Evolutionary conservation across 768 basidiomycete species (phyloP).

Genomic region (Paxillus involutus): DNA sequence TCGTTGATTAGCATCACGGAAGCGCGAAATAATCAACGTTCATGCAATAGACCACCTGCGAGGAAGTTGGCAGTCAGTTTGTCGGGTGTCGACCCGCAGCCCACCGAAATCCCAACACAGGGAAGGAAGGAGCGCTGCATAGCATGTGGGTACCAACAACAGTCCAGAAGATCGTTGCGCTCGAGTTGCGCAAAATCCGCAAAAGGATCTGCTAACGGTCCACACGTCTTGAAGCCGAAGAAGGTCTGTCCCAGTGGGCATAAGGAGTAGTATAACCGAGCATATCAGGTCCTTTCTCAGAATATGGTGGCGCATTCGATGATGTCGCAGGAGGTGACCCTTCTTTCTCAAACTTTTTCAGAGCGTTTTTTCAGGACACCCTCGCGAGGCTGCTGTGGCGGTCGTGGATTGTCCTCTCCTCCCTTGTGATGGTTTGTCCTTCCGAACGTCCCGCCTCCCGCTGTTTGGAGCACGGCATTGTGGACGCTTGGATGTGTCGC

Average conservation of each 20-base stretch:
- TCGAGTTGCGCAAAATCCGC: background rate
- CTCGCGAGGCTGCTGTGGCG: background rate
- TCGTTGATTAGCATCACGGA: too few relatives aligned
- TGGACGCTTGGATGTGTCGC: constrained; percentile 61
- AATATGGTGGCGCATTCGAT: background rate
- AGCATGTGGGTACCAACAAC: too few relatives aligned
- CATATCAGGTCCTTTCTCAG: background rate
- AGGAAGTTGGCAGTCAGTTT: too few relatives aligned
- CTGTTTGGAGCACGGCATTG: constrained; percentile 40
- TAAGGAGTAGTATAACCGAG: background rate
- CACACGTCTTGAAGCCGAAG: background rate
- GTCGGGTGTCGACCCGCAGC: too few relatives aligned
- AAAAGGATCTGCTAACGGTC: background rate
- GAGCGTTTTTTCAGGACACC: background rate
- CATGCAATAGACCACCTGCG: too few relatives aligned
- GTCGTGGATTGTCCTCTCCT: background rate
- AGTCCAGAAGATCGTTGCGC: too few relatives aligned
- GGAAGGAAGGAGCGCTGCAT: too few relatives aligned
- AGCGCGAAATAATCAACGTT: too few relatives aligned
- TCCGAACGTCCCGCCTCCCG: constrained; percentile 20
- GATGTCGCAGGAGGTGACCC: background rate
- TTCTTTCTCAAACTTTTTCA: background rate
- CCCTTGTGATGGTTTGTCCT: constrained; percentile 1
- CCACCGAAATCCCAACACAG: too few relatives aligned
- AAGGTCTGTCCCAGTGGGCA: background rate